Conservation (phyloP, 805 yeast species). For the Jamesozyma jinghongensis region DNA sequence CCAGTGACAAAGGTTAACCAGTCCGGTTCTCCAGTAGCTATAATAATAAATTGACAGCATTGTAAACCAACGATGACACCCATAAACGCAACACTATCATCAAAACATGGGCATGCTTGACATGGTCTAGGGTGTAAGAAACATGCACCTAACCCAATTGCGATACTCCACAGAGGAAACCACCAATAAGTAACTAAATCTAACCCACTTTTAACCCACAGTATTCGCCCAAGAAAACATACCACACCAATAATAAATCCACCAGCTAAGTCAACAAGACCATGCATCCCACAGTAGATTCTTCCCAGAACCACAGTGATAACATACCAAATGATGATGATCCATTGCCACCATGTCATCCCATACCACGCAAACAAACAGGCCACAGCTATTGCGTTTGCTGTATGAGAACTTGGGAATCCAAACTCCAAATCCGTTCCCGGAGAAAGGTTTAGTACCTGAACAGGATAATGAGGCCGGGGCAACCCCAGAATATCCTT, state of each 20-base stretch:
- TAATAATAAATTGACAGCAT: conserved; percentile 44
- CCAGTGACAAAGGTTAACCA: no score
- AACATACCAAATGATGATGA: background rate
- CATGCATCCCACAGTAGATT: conserved; percentile 96
- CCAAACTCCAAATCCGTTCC: conserved; percentile 85
- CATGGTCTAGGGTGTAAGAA: conserved; percentile 74
- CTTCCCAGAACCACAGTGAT: conserved; percentile 67
- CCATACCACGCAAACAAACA: conserved; percentile 34
- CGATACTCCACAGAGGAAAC: conserved; percentile 32
- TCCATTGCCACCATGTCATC: background rate
- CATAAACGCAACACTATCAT: conserved; percentile 86
- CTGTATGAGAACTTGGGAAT: conserved; percentile 88
- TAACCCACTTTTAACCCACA: conserved; percentile 3
- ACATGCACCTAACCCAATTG: conserved; percentile 41
- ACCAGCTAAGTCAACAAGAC: conserved; percentile 60
- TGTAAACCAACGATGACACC: conserved; percentile 81
- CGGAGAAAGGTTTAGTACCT: no score
- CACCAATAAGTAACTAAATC: conserved; percentile 27
- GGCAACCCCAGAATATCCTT: conserved; percentile 88
- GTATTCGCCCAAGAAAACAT: conserved; percentile 41
- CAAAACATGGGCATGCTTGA: conserved; percentile 94
- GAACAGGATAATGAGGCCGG: conserved; percentile 70
- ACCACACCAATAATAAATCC: conserved; percentile 59
- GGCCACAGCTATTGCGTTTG: conserved; percentile 83
- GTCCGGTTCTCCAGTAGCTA: no score